A percentile compares a stretch with the other conserved stretches of the same genome.
Conservation (phyloP, 495 filamentous ascomycete species). For the Immersiella caudata region DNA sequence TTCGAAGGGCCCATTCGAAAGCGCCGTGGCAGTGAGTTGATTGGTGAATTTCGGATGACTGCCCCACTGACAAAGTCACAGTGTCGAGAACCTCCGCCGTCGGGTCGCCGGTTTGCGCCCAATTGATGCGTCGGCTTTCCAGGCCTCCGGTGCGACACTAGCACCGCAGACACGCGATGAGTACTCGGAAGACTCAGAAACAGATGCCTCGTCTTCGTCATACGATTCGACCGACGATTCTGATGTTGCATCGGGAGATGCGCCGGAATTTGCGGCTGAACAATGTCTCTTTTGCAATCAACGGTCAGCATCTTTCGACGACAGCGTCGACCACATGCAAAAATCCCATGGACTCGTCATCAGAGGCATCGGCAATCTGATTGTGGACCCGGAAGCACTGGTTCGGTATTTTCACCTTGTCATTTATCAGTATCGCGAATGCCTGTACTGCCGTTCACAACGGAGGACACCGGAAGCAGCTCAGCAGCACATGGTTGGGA, state of each 20-base stretch:
- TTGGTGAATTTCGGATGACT: not conserved
- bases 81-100: conserved; percentile 20
- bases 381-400: conserved; percentile 35
- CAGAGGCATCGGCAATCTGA: conserved; percentile 29
- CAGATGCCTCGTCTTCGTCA: not conserved
- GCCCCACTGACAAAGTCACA: conserved; percentile 5
- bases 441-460: conserved; percentile 34
- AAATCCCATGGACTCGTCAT: conserved; percentile 39
- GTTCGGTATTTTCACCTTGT: conserved; percentile 37
- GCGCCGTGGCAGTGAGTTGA: not conserved
- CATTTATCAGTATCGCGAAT: conserved; percentile 38
- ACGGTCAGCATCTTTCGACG: conserved; percentile 25
- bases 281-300: conserved; percentile 38
- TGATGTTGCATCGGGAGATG: not conserved
- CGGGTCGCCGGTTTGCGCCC: conserved; percentile 19
- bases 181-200: conserved; percentile 1
- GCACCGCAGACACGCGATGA: not conserved
- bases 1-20: not conserved
- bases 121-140: not conserved
- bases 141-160: not conserved
- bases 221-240: not conserved
- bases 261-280: not conserved
- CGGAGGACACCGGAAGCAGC: conserved; percentile 28
- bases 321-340: conserved; percentile 39
- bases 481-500: conserved; percentile 39